Conservation (phyloP, 140 eudicot genomes). For the Erigeron philadelphicus region DNA sequence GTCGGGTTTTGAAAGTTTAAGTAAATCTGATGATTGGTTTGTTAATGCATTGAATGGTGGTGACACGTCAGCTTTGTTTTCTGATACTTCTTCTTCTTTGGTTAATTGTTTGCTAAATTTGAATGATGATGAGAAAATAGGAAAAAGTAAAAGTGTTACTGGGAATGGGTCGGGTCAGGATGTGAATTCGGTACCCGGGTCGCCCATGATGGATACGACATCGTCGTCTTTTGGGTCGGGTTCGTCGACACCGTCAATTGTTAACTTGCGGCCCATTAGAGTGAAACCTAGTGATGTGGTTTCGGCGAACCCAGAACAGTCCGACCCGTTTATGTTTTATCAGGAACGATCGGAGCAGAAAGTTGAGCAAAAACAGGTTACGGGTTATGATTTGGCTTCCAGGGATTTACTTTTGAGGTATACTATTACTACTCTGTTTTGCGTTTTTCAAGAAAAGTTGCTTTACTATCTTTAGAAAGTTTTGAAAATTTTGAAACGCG, state of each 20-base stretch:
- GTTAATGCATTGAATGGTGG: conserved; percentile 51
- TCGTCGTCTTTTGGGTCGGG: conserved; percentile 79
- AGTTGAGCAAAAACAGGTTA: conserved; percentile 34
- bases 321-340: conserved; percentile 21
- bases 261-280: conserved; percentile 53
- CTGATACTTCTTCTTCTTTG: conserved; percentile 52
- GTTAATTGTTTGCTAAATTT: conserved; percentile 58
- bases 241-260: conserved; percentile 46
- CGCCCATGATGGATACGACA: conserved; percentile 45
- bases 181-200: conserved; percentile 62
- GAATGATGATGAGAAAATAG: conserved; percentile 43
- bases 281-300: conserved; percentile 39
- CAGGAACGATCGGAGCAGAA: conserved; percentile 60
- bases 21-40: conserved; percentile 73
- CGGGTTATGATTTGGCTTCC: conserved; percentile 46
- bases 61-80: conserved; percentile 31
- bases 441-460: too few relatives aligned
- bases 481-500: too few relatives aligned
- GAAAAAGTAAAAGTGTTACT: conserved; percentile 13
- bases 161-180: conserved; percentile 21
- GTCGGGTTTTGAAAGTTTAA: conserved; percentile 38
- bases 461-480: too few relatives aligned
- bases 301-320: conserved; percentile 3
- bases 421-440: too few relatives aligned
- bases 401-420: conserved; percentile 73